These are phyloP conservation scores for Panicum miliaceum DNA, from an alignment of 176 grass and related monocot genomes.

Conservation along the genomic window DNA sequence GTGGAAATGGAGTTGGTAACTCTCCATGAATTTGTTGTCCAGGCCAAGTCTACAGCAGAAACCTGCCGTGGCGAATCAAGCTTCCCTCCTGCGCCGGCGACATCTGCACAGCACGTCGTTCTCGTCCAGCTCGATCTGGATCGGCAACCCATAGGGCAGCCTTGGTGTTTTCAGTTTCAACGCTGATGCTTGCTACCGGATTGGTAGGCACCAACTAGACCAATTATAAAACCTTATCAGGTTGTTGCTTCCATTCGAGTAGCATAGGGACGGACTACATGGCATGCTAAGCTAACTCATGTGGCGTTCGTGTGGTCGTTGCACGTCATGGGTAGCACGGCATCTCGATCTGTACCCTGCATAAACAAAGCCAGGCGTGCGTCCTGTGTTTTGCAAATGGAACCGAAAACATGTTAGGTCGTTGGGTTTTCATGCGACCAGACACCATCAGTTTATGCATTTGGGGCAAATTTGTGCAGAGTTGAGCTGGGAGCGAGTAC, in stretches of 20 bases:
- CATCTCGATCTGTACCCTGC: not conserved
- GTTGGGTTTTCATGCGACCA: not conserved
- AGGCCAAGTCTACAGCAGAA: not conserved
- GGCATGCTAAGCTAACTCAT: not conserved
- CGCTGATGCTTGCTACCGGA: not conserved
- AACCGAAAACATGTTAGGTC: not conserved
- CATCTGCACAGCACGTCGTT: not conserved
- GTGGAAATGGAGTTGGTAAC: not conserved
- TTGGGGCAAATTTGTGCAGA: not conserved
- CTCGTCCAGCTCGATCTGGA: not conserved
- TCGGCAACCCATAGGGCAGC: not conserved
- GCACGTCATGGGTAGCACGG: not conserved
- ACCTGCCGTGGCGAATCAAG: constrained; percentile 35
- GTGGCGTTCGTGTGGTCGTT: not conserved
- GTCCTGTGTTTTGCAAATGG: not conserved
- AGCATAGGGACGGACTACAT: not conserved
- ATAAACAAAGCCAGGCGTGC: not conserved
- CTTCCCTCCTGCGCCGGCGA: not conserved
- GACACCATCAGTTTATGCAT: not conserved
- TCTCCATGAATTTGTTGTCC: not conserved
- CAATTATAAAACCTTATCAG: constrained; percentile 8
- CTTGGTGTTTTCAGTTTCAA: not conserved
- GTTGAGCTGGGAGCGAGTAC: not conserved
- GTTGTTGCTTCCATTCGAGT: not conserved
- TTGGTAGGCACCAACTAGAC: not conserved